Conservation (phyloP, 1,284 basidiomycete species). For the Dichomitus squalens region DNA sequence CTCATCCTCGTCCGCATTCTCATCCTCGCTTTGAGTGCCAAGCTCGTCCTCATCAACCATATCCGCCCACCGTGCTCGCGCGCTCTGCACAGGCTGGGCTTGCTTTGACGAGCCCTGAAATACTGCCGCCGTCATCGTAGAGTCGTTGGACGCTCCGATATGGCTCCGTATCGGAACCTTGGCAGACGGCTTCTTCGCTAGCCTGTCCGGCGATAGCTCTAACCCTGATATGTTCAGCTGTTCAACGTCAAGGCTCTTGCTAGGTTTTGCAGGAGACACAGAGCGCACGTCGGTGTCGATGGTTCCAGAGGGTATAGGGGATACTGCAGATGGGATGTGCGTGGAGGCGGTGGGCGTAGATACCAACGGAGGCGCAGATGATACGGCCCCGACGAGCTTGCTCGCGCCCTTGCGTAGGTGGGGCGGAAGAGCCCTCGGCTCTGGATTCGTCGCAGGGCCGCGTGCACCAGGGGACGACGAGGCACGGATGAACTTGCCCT, state of each 20-base stretch:
- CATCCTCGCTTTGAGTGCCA: neutral
- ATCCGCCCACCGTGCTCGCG: neutral
- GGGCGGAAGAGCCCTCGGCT: neutral
- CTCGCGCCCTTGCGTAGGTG: constrained; percentile 11
- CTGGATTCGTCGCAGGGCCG: neutral
- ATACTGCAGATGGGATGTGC: neutral
- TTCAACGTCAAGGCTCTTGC: too few species aligned
- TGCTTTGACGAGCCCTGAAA: constrained; percentile 6
- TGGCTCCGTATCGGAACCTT: neutral
- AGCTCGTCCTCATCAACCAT: neutral
- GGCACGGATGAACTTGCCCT: neutral
- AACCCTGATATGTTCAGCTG: too few species aligned
- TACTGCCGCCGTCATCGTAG: constrained; percentile 1
- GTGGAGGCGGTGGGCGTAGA: neutral
- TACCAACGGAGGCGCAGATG: neutral
- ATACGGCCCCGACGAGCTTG: neutral
- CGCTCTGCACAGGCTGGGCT: neutral
- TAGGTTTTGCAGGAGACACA: too few species aligned
- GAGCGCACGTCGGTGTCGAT: too few species aligned
- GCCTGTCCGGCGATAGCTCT: too few species aligned
- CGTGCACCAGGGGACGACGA: neutral
- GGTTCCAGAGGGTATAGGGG: neutral
- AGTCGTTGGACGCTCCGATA: constrained; percentile 2
- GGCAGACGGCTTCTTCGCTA: neutral
- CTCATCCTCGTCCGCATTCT: neutral